Percentiles rank a stretch among this genome's conserved stretches.
Evolutionary conservation across 2,329 filamentous ascomycete species (phyloP).

Genomic region (Gaeumannomyces tritici): DNA sequence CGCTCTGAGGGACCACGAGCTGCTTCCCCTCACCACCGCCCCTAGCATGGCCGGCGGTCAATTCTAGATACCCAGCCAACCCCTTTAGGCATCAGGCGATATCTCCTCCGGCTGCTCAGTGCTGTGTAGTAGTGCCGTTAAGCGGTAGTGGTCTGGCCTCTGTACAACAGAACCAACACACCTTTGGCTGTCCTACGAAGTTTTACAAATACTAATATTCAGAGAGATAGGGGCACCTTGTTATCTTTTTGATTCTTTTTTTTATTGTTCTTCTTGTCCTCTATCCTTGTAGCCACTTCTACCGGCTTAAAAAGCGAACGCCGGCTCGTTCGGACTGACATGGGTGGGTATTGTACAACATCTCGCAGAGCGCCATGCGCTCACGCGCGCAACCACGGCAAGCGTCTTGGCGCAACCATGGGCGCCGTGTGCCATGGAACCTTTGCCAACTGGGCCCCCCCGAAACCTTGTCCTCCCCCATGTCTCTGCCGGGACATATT

Average conservation of each 20-base stretch:
- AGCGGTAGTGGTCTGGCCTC: no score
- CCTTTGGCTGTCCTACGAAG: not conserved
- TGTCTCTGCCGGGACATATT: no score
- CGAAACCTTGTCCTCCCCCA: no score
- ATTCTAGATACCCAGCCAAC: not conserved
- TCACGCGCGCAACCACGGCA: not conserved
- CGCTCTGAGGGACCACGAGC: no score
- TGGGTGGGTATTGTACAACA: not conserved
- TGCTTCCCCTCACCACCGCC: no score
- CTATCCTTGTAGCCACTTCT: not conserved
- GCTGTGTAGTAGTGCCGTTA: not conserved
- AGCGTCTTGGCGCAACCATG: not conserved
- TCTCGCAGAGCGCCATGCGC: not conserved
- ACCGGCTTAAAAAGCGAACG: not conserved
- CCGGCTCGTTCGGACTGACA: not conserved
- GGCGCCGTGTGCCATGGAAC: no score
- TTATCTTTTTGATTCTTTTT: no score
- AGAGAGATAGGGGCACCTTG: no score
- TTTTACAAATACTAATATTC: no score
- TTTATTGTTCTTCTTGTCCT: not conserved
- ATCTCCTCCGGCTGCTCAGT: not conserved
- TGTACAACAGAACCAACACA: not conserved
- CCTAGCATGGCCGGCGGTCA: not conserved
- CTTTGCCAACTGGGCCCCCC: no score
- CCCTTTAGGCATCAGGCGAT: not conserved